Evolutionary conservation across 148 eudicot species (phyloP).

Genomic region (Nyssa sinensis): DNA sequence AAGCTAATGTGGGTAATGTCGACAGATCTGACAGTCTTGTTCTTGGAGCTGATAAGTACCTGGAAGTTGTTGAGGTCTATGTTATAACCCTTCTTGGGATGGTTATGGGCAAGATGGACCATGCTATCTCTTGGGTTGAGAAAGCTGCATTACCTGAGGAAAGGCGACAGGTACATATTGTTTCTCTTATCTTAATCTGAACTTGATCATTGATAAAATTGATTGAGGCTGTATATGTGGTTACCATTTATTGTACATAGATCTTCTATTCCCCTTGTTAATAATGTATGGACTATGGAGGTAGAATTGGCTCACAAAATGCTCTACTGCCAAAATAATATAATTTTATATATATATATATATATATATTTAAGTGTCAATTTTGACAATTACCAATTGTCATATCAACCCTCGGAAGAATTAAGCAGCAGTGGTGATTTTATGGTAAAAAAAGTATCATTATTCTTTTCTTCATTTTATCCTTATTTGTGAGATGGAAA

Average conservation of each 20-base stretch:
- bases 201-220: neutral
- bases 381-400: neutral
- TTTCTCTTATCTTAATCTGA: neutral
- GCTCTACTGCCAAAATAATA: neutral
- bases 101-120: conserved; percentile 38
- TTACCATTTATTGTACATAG: no score
- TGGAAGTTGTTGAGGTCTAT: conserved; percentile 81
- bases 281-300: neutral
- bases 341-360: no score
- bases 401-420: neutral
- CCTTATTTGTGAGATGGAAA: neutral
- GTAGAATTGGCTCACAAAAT: neutral
- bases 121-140: conserved; percentile 81
- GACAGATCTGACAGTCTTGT: conserved; percentile 25
- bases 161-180: conserved; percentile 64
- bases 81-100: conserved; percentile 53
- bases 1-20: conserved; percentile 9
- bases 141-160: conserved; percentile 73
- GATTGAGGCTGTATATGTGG: neutral
- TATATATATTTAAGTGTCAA: no score
- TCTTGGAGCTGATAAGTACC: conserved; percentile 56
- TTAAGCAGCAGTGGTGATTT: neutral
- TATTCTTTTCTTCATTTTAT: no score
- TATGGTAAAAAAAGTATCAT: no score
- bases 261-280: neutral